Base-by-base conservation (phyloP, 129 eudicot genomes). In the Mikania micrantha region DNA sequence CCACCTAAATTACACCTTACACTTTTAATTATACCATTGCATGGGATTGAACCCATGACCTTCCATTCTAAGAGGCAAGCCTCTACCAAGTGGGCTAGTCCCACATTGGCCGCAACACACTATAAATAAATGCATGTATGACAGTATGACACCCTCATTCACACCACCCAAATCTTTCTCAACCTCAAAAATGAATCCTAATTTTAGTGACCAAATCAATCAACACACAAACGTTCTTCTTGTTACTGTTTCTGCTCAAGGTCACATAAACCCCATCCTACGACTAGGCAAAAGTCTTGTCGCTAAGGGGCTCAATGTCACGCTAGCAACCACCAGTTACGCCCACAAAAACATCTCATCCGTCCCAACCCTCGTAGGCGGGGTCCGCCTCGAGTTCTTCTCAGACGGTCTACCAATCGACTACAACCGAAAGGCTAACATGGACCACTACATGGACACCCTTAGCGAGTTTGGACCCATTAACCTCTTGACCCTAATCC, bases 401-500 rank as follows among this genome's bases (percentile, higher is more conserved):
- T 76, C 82, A n/a, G 88, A 83, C 29, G 85, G 88, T 41, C 45
- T 83, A 5, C 80, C 79, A 41, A 27, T 58, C n/a, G 82, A 79
- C 67, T 70, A 71, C 20, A 69, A 74, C 45, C 82, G 78, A 2
- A 41, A 48, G 27, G 27, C 4, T 20, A 1, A 57, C 64, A 67
- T 47, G 2, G 79, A 79, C 44, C 11, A 4, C 3, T 73, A 54
- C 80, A 76, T 79, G 85, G 72, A 65, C 49, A 60, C 75, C 11
- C 45, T 79, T 0, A 19, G 39, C 28, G 64, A 35, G 9, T 24
- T 28, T 10, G 88, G 88, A 0, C 80, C 82, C 3, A 27, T 40
- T 1, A 76, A 73, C 34, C 76, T 83, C 53, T 53, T 70, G 11
- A 7, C 77, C 56, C n/a, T 80, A 2, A 79, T 83, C 16, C 60